These are phyloP conservation scores for Fusarium verrucosum DNA, from an alignment of 2,329 filamentous ascomycete species.

Conservation along the genomic window DNA sequence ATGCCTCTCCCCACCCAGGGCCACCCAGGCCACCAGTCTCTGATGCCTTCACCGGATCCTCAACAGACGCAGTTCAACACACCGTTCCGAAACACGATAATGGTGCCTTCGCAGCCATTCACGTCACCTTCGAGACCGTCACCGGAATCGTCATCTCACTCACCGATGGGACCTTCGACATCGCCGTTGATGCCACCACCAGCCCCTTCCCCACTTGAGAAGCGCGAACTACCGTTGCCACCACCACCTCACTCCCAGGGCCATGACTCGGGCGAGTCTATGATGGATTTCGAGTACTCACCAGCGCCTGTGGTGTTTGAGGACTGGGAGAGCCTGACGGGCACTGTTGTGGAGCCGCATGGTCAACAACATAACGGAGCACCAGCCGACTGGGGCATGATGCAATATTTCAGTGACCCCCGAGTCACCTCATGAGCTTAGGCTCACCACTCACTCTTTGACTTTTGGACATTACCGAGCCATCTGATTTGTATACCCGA, in stretches of 20 bases:
- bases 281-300: constrained; percentile 58
- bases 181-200: constrained; percentile 46
- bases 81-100: constrained; percentile 48
- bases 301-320: constrained; percentile 52
- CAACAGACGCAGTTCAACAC: constrained; percentile 45
- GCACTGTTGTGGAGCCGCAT: constrained; percentile 48
- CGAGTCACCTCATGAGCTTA: constrained; percentile 45
- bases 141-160: constrained; percentile 48
- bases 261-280: constrained; percentile 42
- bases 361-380: constrained; percentile 38
- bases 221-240: constrained; percentile 50
- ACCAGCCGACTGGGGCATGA: constrained; percentile 47
- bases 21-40: constrained; percentile 42
- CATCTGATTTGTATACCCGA: constrained; percentile 22
- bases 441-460: constrained; percentile 30
- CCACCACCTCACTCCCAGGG: constrained; percentile 42
- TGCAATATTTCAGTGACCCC: constrained; percentile 49
- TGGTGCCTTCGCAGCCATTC: constrained; percentile 48
- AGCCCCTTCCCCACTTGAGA: constrained; percentile 47
- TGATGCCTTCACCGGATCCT: constrained; percentile 45
- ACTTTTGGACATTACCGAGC: constrained; percentile 34
- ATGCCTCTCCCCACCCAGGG: constrained; percentile 48
- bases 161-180: constrained; percentile 47
- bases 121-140: constrained; percentile 43
- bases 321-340: constrained; percentile 54